A percentile compares a stretch with the other conserved stretches of the same genome.
phyloP scores from a whole-genome alignment of 768 basidiomycete genomes.

The Lactarius akahatsu region DNA sequence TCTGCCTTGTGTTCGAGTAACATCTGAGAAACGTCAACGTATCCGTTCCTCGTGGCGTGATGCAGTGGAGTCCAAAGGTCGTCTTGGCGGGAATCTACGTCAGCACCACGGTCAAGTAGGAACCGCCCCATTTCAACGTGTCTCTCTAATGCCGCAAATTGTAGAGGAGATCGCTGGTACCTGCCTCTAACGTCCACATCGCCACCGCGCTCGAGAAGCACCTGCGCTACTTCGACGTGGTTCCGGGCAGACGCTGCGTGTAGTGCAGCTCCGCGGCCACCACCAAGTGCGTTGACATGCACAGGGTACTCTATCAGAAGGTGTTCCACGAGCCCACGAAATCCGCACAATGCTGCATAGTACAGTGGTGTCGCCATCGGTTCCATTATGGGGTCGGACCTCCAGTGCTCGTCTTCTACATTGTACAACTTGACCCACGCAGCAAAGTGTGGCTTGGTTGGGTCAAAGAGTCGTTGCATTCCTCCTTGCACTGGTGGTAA shows the following conservation, averaged over 20 bases:
- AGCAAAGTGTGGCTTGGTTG: not conserved
- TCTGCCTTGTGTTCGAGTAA: too few relatives aligned
- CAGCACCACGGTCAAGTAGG: not conserved
- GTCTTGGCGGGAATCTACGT: not conserved
- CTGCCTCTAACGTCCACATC: not conserved
- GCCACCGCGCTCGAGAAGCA: not conserved
- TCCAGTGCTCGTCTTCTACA: not conserved
- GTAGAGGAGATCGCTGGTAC: not conserved
- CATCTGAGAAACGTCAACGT: too few relatives aligned
- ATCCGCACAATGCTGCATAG: not conserved
- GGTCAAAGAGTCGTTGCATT: not conserved
- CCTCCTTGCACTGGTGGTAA: not conserved
- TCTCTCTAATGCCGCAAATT: not conserved
- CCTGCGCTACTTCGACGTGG: not conserved
- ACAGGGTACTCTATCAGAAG: not conserved
- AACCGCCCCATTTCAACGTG: not conserved
- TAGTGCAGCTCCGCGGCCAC: not conserved
- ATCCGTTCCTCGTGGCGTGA: too few relatives aligned
- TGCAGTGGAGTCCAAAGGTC: not conserved
- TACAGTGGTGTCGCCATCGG: not conserved
- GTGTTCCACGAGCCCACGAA: not conserved
- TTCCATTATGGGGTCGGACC: not conserved
- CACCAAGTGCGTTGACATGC: not conserved
- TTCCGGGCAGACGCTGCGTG: not conserved
- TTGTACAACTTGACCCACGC: not conserved